Conservation (phyloP, 2,329 filamentous ascomycete genomes). For the Ophiobolus disseminans region DNA sequence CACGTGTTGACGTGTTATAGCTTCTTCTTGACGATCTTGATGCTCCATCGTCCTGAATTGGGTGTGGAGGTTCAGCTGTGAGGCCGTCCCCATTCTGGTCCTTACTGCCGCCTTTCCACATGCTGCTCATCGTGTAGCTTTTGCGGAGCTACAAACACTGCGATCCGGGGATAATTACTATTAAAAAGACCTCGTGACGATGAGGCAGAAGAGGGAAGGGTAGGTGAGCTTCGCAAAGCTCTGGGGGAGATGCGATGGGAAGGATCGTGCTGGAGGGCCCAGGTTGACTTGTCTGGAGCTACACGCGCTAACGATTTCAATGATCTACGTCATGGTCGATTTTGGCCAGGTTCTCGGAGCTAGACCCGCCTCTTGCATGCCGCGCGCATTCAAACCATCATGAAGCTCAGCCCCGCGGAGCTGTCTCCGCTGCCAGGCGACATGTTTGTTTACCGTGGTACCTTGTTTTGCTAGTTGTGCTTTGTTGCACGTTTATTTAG, state of each 20-base stretch:
- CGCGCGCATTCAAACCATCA: not conserved
- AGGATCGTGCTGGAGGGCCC: conserved; percentile 9
- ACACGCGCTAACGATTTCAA: conserved; percentile 19
- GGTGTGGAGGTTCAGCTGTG: conserved; percentile 20
- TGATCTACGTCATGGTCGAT: conserved; percentile 28
- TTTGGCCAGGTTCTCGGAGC: conserved; percentile 5
- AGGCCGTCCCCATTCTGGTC: conserved; percentile 50
- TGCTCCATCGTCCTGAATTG: conserved; percentile 30
- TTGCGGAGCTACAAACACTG: conserved; percentile 21
- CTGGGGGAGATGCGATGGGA: not conserved
- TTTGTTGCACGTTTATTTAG: not conserved
- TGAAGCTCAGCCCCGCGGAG: conserved; percentile 1
- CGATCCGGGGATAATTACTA: not conserved
- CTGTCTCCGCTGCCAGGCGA: not conserved
- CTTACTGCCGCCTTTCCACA: conserved; percentile 62
- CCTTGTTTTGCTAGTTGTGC: not conserved
- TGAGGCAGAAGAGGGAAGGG: not conserved
- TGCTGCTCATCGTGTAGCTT: conserved; percentile 48
- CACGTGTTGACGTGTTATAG: conserved; percentile 36
- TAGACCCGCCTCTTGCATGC: conserved; percentile 9
- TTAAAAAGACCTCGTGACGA: not conserved
- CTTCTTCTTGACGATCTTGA: conserved; percentile 38
- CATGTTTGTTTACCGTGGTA: not conserved
- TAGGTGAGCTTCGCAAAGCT: conserved; percentile 14
- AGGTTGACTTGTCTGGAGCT: conserved; percentile 22